Evolutionary conservation across 768 basidiomycete species (phyloP), one percentile per base, ranked within the genome.

Genomic region (Boletus sensibilis): DNA sequence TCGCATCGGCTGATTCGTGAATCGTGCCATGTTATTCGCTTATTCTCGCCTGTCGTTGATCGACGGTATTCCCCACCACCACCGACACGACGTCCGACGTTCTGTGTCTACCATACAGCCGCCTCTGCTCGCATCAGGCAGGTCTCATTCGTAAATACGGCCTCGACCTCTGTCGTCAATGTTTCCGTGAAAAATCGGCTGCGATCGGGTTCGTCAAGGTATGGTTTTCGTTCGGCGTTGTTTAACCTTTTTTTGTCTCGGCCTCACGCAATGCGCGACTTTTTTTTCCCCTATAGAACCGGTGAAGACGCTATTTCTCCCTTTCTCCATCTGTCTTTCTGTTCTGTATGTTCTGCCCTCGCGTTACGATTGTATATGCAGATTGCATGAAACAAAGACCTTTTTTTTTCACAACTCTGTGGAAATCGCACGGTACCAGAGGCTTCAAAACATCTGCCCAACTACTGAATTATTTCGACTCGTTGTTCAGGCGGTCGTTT

Each of bases 61-160:
- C 45, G 1, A 46, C n/a, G 21, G 18, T 18, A 18, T 2, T 18
- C 4, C 14, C 23, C 2, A 27, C 25, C 25, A 11, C 18, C 5
- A 21, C 16, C 20, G 11, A 14, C 21, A 6, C 20, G 18, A 29
- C 43, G 4, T 9, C 25, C 18, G 14, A 23, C 14, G 2, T 41
- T 9, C 3, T 3, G 38, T 43, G 14, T 20, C 25, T 25, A 11
- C 27, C 27, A 12, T 33, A 18, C 64, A 94, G 94, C 82, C 94
- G 94, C 71, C 90, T 93, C 69, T 97, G 94, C 68, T 91, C 94
- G 37, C 94, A 97, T 76, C 93, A 95, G 76, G 94, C 93, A 68
- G 94, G 94, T 88, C 85, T 97, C 75, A 94, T 97, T 75, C 90
- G 94, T 78, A 92, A 95, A 78, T 94, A 96, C 77, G 94, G 94